Evolutionary conservation across 768 basidiomycete genomes (phyloP).

Genomic region (Paxillus ammoniavirescens): DNA sequence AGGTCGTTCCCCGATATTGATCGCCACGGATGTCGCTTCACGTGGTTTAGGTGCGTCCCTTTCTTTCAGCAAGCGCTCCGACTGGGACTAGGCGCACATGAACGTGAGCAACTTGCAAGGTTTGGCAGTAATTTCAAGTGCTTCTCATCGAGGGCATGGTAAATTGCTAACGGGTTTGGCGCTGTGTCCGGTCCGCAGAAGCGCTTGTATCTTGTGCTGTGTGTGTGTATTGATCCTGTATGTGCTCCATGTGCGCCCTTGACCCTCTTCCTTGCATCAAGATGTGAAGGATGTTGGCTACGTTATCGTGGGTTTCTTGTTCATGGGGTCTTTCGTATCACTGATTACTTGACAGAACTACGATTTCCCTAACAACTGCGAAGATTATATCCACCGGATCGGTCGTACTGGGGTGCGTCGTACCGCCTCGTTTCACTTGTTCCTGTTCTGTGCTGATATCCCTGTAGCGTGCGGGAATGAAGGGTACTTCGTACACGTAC

Average conservation of each 20-base stretch:
- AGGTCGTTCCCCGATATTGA: slow-evolving; percentile 94
- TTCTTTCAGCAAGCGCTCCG: slow-evolving; percentile 36
- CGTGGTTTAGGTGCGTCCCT: slow-evolving; percentile 96
- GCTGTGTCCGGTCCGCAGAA: slow-evolving; percentile 29
- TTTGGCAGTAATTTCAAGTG: slow-evolving; percentile 22
- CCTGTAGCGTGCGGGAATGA: slow-evolving; percentile 81
- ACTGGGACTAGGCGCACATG: slow-evolving; percentile 32
- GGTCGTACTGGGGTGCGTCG: slow-evolving; percentile 86
- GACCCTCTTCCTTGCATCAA: slow-evolving; percentile 38
- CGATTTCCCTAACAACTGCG: slow-evolving; percentile 97
- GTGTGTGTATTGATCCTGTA: slow-evolving; percentile 33
- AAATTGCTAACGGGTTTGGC: slow-evolving; percentile 3
- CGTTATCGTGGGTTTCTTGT: slow-evolving; percentile 72
- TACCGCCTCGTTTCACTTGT: neutral
- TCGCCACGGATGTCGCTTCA: slow-evolving; percentile 98
- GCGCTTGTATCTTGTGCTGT: slow-evolving; percentile 29
- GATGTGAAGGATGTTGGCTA: slow-evolving; percentile 99
- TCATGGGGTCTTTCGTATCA: slow-evolving; percentile 1
- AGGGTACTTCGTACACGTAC: slow-evolving; percentile 91
- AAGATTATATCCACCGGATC: slow-evolving; percentile 99
- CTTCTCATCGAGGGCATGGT: too few relatives aligned
- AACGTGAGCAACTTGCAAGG: slow-evolving; percentile 29
- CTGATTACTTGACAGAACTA: slow-evolving; percentile 62
- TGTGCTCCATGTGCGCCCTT: slow-evolving; percentile 34
- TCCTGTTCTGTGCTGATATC: slow-evolving; percentile 14